A percentile compares a stretch with the other conserved stretches of the same genome.
phyloP scores from a whole-genome alignment of 805 yeast genomes.

The Kuraishia floccosa region DNA sequence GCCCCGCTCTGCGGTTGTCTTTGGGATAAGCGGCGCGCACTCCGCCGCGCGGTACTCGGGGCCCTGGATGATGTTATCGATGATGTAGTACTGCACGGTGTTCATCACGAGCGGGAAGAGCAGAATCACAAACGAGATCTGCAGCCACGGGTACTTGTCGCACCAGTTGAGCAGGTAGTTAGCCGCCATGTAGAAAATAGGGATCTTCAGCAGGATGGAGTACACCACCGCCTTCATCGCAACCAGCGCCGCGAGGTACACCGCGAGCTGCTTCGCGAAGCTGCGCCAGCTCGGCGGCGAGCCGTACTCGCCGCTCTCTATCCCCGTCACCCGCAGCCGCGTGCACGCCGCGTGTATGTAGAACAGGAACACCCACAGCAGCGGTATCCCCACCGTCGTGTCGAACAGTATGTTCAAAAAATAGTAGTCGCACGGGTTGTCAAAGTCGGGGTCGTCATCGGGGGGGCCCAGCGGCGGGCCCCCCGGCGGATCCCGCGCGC shows the following conservation, averaged over 20 bases:
- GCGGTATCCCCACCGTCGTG: constrained; percentile 88
- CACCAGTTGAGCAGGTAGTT: constrained; percentile 78
- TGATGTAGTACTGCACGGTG: constrained; percentile 59
- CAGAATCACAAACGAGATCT: constrained; percentile 80
- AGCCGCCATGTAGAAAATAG: constrained; percentile 59
- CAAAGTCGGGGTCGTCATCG: constrained; percentile 13
- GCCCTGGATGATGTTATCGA: constrained; percentile 64
- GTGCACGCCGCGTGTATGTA: constrained; percentile 35
- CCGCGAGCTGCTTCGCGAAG: constrained; percentile 57
- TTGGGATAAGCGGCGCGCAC: too few relatives aligned
- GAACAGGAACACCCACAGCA: constrained; percentile 50
- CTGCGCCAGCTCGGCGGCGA: constrained; percentile 50
- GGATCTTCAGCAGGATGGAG: constrained; percentile 46
- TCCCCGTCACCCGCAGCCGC: constrained; percentile 29
- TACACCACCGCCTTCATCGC: constrained; percentile 48
- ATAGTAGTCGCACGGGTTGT: constrained; percentile 88
- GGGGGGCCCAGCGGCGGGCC: neutral
- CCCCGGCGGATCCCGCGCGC: neutral
- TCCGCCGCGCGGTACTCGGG: constrained; percentile 29
- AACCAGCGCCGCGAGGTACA: constrained; percentile 54
- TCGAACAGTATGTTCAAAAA: constrained; percentile 81
- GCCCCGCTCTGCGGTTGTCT: too few relatives aligned
- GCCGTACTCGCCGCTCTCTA: constrained; percentile 54
- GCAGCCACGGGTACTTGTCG: constrained; percentile 66
- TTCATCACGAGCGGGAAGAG: constrained; percentile 68